phyloP scores from a whole-genome alignment of 1,284 basidiomycete genomes.

The Cryptococcus sp. region DNA sequence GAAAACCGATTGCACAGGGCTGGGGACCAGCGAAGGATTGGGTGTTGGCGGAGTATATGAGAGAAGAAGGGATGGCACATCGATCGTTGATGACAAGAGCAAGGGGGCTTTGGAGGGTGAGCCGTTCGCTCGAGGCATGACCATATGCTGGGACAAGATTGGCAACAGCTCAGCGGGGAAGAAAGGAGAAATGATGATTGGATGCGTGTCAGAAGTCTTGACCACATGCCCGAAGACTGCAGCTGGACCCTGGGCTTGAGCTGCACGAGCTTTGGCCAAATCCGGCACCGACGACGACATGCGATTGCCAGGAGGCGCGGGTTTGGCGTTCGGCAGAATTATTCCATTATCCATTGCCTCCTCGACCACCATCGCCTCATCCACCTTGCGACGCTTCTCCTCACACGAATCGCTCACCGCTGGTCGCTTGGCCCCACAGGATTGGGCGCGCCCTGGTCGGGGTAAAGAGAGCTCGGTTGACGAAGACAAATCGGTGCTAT shows the following conservation, averaged over 20 bases:
- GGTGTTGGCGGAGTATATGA: conserved; percentile 53
- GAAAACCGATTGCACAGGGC: conserved; percentile 6
- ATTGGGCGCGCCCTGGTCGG: conserved; percentile 31
- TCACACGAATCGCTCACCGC: conserved; percentile 17
- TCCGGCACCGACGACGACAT: conserved; percentile 37
- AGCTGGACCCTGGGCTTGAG: conserved; percentile 1
- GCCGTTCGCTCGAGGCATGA: conserved; percentile 23
- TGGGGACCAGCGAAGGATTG: conserved; percentile 23
- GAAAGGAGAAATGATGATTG: conserved; percentile 68
- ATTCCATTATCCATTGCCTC: conserved; percentile 35
- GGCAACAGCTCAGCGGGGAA: conserved; percentile 38
- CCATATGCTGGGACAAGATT: conserved; percentile 34
- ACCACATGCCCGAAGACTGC: conserved; percentile 39
- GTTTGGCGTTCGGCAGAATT: conserved; percentile 18
- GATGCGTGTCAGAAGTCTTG: conserved; percentile 79
- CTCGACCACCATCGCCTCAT: conserved; percentile 45
- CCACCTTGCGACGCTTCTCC: conserved; percentile 43
- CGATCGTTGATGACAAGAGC: conserved; percentile 37
- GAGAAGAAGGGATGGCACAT: conserved; percentile 58
- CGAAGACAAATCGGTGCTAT: conserved; percentile 9
- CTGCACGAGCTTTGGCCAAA: conserved; percentile 11
- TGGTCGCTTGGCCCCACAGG: conserved; percentile 46
- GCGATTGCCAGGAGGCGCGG: conserved; percentile 1
- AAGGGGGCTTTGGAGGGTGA: conserved; percentile 12
- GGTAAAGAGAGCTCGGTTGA: conserved; percentile 8